Evolutionary conservation across 2,329 filamentous ascomycete genomes (phyloP).

Genomic region (Colletotrichum tofieldiae): DNA sequence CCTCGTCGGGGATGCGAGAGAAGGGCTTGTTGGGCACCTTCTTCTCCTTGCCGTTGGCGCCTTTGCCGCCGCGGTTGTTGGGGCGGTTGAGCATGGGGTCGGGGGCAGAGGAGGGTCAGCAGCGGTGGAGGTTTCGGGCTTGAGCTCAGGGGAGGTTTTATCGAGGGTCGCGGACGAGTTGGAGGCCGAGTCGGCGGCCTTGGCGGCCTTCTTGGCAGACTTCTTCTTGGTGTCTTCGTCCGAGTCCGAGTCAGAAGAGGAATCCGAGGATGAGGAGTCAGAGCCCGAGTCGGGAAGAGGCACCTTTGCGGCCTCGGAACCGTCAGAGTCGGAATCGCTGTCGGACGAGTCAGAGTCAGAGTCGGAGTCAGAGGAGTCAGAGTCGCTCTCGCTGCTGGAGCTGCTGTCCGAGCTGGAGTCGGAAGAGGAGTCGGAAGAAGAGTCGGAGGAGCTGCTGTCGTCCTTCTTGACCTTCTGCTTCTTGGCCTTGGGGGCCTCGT

Average conservation of each 20-base stretch:
- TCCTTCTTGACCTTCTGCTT: constrained; percentile 63
- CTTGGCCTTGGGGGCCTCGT: constrained; percentile 65
- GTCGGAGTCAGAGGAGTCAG: constrained; percentile 40
- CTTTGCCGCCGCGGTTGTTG: constrained; percentile 56
- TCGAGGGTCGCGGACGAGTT: constrained; percentile 66
- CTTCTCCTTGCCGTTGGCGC: constrained; percentile 67
- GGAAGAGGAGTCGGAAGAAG: constrained; percentile 55
- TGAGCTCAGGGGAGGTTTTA: constrained; percentile 58
- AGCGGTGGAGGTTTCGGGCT: constrained; percentile 49
- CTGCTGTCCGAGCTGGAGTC: constrained; percentile 55
- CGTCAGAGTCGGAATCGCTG: constrained; percentile 54
- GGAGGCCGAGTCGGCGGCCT: constrained; percentile 54
- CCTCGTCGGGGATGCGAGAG: constrained; percentile 81
- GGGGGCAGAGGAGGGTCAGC: constrained; percentile 68
- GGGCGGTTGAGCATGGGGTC: constrained; percentile 57
- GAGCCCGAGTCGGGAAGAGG: constrained; percentile 61
- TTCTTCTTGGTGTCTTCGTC: constrained; percentile 45
- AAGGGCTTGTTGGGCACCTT: constrained; percentile 76
- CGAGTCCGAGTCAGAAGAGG: constrained; percentile 45
- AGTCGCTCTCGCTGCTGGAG: constrained; percentile 47
- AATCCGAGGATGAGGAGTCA: constrained; percentile 50
- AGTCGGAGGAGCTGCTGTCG: constrained; percentile 51
- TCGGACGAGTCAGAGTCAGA: constrained; percentile 50
- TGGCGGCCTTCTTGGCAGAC: constrained; percentile 45
- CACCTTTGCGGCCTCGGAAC: constrained; percentile 57